Conservation (phyloP, 768 basidiomycete species). For the Heimioporus sp. region DNA sequence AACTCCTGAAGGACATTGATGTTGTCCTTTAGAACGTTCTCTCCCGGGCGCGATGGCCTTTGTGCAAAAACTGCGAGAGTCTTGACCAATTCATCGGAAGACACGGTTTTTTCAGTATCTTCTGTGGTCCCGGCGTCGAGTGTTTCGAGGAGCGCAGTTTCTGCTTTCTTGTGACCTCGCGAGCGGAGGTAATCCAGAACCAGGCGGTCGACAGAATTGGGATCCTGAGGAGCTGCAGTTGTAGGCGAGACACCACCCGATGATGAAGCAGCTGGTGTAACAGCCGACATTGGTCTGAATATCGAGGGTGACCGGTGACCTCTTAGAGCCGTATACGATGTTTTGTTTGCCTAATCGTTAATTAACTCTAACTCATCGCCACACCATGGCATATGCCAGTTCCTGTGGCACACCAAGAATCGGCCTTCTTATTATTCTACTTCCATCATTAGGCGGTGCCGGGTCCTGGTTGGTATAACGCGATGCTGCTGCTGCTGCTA, state of each 20-base stretch:
- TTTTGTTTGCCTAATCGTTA: too few species aligned
- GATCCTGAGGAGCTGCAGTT: slow-evolving; percentile 26
- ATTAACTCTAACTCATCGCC: too few species aligned
- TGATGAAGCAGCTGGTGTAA: slow-evolving; percentile 35
- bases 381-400: too few species aligned
- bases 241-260: slow-evolving; percentile 33
- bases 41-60: slow-evolving; percentile 62
- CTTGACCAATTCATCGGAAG: slow-evolving; percentile 54
- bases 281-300: slow-evolving; percentile 23
- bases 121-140: slow-evolving; percentile 33
- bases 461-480: too few species aligned
- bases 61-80: slow-evolving; percentile 66
- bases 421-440: too few species aligned
- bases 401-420: too few species aligned
- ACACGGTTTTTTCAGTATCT: slow-evolving; percentile 38
- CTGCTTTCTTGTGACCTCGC: slow-evolving; percentile 45
- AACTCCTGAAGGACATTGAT: slow-evolving; percentile 66
- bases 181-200: slow-evolving; percentile 49
- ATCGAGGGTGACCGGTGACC: too few species aligned
- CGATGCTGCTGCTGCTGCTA: too few species aligned
- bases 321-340: too few species aligned
- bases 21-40: slow-evolving; percentile 70
- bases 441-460: too few species aligned
- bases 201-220: slow-evolving; percentile 36
- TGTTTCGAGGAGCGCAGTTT: slow-evolving; percentile 40